Percentiles rank a stretch among this genome's conserved stretches.
Evolutionary conservation across 2,329 filamentous ascomycete species (phyloP).

Genomic region (Mycogone perniciosa): DNA sequence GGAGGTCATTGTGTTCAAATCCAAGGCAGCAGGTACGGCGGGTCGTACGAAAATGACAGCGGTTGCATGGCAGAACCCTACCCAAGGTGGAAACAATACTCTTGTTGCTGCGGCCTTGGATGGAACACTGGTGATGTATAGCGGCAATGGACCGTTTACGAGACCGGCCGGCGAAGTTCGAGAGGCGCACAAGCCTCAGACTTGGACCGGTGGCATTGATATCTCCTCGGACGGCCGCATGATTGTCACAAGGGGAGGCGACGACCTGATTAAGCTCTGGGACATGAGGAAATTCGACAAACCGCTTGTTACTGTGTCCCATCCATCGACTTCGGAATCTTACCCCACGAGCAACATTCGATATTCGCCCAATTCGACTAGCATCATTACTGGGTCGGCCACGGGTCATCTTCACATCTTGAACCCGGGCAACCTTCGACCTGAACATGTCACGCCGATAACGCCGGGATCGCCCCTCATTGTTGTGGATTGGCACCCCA

Average conservation of each 20-base stretch:
- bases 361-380: constrained; percentile 78
- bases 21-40: constrained; percentile 76
- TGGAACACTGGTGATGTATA: constrained; percentile 86
- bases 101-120: constrained; percentile 81
- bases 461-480: constrained; percentile 79
- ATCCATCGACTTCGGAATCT: constrained; percentile 75
- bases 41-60: constrained; percentile 92
- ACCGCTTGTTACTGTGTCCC: constrained; percentile 71
- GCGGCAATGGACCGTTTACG: constrained; percentile 77
- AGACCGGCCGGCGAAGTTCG: constrained; percentile 77
- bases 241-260: constrained; percentile 83
- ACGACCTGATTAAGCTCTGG: constrained; percentile 93
- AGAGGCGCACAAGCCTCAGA: constrained; percentile 73
- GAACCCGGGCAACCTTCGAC: constrained; percentile 81
- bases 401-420: constrained; percentile 85
- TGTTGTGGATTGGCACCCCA: constrained; percentile 83
- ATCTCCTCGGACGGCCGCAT: constrained; percentile 87
- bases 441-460: constrained; percentile 82
- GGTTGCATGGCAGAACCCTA: constrained; percentile 74
- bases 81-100: constrained; percentile 70
- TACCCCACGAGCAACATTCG: constrained; percentile 81
- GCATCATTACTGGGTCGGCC: constrained; percentile 82
- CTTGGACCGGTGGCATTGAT: constrained; percentile 89
- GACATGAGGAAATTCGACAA: constrained; percentile 93
- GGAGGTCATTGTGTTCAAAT: constrained; percentile 94